Evolutionary conservation across 306 rosid genomes (phyloP), one percentile per base, ranked within the genome.

Genomic region (Amphicarpaea edgeworthii): DNA sequence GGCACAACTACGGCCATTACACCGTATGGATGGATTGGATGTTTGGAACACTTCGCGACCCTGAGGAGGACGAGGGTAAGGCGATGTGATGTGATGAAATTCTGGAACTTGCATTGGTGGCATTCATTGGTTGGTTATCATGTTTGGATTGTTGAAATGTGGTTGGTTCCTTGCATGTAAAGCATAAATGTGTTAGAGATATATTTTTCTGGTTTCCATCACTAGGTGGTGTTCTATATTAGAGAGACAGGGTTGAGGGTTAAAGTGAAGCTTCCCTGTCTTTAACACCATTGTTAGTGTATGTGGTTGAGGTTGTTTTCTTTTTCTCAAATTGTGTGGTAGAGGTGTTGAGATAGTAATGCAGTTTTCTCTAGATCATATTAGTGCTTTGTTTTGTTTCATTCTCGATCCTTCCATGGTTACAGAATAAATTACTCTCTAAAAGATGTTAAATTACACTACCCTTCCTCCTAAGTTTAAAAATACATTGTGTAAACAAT

Each of bases 1-100:
- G 97, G 1, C 97, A 95, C 49, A 95, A 95, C 83, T 95, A 95
- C 0, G 98, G 98, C 41, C 98, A 95, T 70, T 95, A 78, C 70
- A 90, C 97, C 19, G 82, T 95, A 73, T 90, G 91, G 92, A 92
- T 95, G 97, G 98, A 95, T 76, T 95, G 98, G 98, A 87, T 92
- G 93, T 95, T 89, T 1, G 97, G 98, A 24, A 95, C 97, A 0
- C 97, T 95, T 60, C 89, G 86, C 2, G 91, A 92, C 57, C 98
- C 98, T 0, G 15, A 73, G 26, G 91, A 85, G 0, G 84, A 89
- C 0, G 87, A 77, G 61, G 80, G 80, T 8, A 94, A 88, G 85
- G 83, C 21, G 57, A 80, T 50, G 68, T 86, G 85, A 90, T 69
- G 76, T 86, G 85, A 90, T 69, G 76, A 57, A 67, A 28, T 66